Conservation (phyloP, 1,284 basidiomycete genomes). For the Leccinum subrobustum region DNA sequence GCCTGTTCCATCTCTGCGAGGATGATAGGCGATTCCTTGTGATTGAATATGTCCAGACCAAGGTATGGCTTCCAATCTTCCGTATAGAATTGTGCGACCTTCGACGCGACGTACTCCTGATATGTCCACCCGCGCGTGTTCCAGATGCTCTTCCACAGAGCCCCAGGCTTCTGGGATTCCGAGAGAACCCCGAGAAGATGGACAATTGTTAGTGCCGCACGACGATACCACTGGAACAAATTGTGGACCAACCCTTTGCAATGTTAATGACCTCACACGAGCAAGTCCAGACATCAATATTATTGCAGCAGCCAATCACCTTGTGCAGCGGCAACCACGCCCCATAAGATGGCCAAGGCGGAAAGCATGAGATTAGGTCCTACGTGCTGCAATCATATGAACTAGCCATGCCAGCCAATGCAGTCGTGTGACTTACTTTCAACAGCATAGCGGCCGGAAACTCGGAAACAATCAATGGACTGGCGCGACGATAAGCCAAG, state of each 20-base stretch:
- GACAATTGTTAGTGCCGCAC: too few species aligned
- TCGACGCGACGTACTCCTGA: too few species aligned
- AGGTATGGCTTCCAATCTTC: too few species aligned
- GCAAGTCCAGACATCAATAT: constrained; percentile 1
- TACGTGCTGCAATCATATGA: constrained; percentile 38
- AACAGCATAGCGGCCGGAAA: constrained; percentile 58
- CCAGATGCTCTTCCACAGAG: too few species aligned
- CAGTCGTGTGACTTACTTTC: constrained; percentile 37
- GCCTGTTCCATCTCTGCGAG: too few species aligned
- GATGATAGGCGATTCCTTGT: too few species aligned
- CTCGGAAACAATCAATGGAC: constrained; percentile 57
- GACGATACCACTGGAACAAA: constrained; percentile 18
- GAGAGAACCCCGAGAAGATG: too few species aligned
- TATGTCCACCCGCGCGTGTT: too few species aligned
- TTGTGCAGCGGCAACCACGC: constrained; percentile 54
- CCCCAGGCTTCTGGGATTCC: too few species aligned
- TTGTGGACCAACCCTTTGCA: constrained; percentile 48
- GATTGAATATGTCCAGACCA: too few species aligned
- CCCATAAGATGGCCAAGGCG: constrained; percentile 56
- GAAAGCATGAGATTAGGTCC: constrained; percentile 60
- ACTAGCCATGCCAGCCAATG: neutral
- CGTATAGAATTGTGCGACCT: too few species aligned
- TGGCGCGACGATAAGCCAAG: constrained; percentile 14
- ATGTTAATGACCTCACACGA: neutral
- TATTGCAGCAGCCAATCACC: constrained; percentile 32